A percentile compares a stretch with the other conserved stretches of the same genome.
Conservation (phyloP, 2,329 filamentous ascomycete species). For the Lecanosticta acicola region DNA sequence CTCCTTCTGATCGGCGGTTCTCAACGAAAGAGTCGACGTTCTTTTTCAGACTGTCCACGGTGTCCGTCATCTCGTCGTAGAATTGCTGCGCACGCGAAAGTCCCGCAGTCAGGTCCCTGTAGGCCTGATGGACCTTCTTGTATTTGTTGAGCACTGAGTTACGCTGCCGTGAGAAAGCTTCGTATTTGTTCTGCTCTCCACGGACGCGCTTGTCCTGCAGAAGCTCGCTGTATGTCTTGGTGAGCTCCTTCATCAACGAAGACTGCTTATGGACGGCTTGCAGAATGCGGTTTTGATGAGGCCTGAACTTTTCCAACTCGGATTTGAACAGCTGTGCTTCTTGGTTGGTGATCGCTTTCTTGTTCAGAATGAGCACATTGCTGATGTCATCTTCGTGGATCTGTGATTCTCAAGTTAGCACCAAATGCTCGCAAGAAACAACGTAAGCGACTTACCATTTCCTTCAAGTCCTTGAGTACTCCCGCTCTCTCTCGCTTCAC, state of each 20-base stretch:
- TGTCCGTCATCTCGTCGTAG: conserved; percentile 71
- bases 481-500: conserved; percentile 89
- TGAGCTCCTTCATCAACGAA: conserved; percentile 90
- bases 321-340: conserved; percentile 89
- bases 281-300: conserved; percentile 82
- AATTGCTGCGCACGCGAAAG: conserved; percentile 84
- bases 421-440: conserved; percentile 5
- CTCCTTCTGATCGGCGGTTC: conserved; percentile 85
- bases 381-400: conserved; percentile 96
- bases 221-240: conserved; percentile 75
- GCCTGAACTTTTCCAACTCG: conserved; percentile 94
- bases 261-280: conserved; percentile 96
- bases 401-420: conserved; percentile 42
- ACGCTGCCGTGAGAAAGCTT: conserved; percentile 76
- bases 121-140: conserved; percentile 86
- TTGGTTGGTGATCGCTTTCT: conserved; percentile 89
- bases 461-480: conserved; percentile 92
- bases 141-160: conserved; percentile 78
- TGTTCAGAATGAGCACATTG: conserved; percentile 94
- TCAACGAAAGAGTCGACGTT: conserved; percentile 88
- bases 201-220: conserved; percentile 91
- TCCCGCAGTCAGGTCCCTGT: conserved; percentile 81
- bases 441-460: conserved; percentile 62
- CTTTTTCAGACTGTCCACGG: conserved; percentile 25
- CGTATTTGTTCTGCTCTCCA: conserved; percentile 92